Percentiles rank a stretch among this genome's conserved stretches.
Conservation (phyloP, 2,329 filamentous ascomycete genomes). For the Xylariaceae sp. region DNA sequence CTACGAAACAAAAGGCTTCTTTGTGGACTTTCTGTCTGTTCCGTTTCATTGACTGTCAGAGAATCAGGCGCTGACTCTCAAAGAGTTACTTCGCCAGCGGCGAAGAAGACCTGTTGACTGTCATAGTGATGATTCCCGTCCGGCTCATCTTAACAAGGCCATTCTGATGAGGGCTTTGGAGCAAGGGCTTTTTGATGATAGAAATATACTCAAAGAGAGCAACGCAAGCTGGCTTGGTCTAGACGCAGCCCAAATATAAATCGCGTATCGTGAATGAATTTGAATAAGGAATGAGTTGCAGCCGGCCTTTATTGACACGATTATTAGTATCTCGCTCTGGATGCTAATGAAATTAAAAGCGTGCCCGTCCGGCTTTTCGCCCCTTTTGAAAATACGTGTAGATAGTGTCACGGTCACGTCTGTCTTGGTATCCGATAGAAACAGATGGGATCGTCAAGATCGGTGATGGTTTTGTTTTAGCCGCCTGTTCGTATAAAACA, state of each 20-base stretch:
- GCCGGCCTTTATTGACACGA: neutral
- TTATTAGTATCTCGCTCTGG: neutral
- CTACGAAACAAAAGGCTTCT: neutral
- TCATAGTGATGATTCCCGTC: neutral
- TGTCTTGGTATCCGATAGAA: neutral
- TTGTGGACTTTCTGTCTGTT: conserved; percentile 6
- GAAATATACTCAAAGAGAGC: neutral
- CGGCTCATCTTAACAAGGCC: neutral
- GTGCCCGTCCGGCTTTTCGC: no score
- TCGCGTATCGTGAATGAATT: neutral
- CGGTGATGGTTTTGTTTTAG: neutral
- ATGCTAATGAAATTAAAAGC: neutral
- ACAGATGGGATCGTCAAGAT: neutral
- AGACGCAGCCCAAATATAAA: neutral
- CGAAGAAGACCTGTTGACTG: neutral
- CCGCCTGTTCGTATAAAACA: neutral
- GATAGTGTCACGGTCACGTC: neutral
- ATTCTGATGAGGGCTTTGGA: neutral
- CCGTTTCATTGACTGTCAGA: neutral
- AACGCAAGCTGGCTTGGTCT: neutral
- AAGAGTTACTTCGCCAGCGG: neutral
- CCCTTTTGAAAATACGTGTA: no score
- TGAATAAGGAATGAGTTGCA: neutral
- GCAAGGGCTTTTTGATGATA: neutral
- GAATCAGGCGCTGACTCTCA: neutral